These are phyloP conservation scores for Gossypium bickii DNA, from an alignment of 345 rosid species.

Conservation along the genomic window DNA sequence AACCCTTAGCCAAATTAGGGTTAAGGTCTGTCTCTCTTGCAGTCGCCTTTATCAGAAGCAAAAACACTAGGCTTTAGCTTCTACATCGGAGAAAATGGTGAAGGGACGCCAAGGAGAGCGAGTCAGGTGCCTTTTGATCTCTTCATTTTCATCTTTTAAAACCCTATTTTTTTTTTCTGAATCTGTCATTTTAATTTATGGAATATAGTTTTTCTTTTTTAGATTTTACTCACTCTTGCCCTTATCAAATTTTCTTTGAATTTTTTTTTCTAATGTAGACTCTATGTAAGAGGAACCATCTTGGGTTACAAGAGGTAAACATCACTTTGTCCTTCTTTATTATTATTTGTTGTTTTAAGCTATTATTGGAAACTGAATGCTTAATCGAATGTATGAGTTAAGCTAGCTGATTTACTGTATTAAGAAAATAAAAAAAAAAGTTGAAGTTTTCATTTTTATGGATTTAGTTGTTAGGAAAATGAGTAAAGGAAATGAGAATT, in stretches of 20 bases:
- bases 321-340: not conserved
- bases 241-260: not conserved
- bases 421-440: not conserved
- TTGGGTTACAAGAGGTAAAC: conserved; percentile 83
- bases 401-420: not conserved
- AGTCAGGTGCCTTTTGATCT: conserved; percentile 47
- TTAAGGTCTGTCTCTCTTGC: not conserved
- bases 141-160: not conserved
- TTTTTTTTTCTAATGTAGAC: conserved; percentile 32
- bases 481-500: not conserved
- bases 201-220: not conserved
- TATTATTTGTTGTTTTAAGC: not conserved
- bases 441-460: not conserved
- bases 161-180: not conserved
- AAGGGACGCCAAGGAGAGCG: conserved; percentile 97
- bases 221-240: not conserved
- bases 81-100: conserved; percentile 50
- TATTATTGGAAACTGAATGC: not conserved
- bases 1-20: not conserved
- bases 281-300: conserved; percentile 79
- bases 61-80: not conserved
- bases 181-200: not conserved
- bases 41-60: conserved; percentile 2
- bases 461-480: not conserved
- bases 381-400: not conserved